Conservation (phyloP, 2,329 filamentous ascomycete species). For the Beauveria bassiana region DNA sequence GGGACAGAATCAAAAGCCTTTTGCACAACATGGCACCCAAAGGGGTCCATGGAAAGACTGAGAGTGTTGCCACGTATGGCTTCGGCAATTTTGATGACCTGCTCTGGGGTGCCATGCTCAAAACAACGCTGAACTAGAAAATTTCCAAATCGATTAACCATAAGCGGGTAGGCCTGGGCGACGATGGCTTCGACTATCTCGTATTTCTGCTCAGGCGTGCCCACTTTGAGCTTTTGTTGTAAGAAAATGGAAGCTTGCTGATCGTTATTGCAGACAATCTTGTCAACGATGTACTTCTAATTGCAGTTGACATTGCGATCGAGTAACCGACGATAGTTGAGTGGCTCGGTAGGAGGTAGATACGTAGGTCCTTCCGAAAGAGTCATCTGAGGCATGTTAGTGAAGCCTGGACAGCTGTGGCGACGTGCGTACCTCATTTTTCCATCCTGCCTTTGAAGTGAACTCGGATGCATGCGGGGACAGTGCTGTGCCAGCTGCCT, state of each 20-base stretch:
- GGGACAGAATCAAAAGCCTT: conserved; percentile 98
- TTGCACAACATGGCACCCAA: conserved; percentile 96
- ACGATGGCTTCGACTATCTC: conserved; percentile 97
- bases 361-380: conserved; percentile 63
- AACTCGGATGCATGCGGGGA: conserved; percentile 72
- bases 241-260: conserved; percentile 98
- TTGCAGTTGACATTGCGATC: conserved; percentile 96
- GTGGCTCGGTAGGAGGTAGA: conserved; percentile 76
- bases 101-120: conserved; percentile 91
- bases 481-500: conserved; percentile 55
- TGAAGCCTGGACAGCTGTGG: background rate
- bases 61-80: conserved; percentile 91
- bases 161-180: conserved; percentile 85
- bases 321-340: conserved; percentile 91
- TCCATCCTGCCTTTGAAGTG: conserved; percentile 50
- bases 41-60: conserved; percentile 94
- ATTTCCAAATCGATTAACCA: conserved; percentile 98
- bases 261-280: conserved; percentile 98
- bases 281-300: conserved; percentile 99
- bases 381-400: conserved; percentile 31
- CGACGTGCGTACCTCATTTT: conserved; percentile 39
- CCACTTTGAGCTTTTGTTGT: conserved; percentile 97
- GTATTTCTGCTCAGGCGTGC: conserved; percentile 89
- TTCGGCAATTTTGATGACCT: conserved; percentile 90
- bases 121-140: conserved; percentile 98